Evolutionary conservation across 192 early-diverging fungal genomes (phyloP).

Genomic region (Backusella australiensis): DNA sequence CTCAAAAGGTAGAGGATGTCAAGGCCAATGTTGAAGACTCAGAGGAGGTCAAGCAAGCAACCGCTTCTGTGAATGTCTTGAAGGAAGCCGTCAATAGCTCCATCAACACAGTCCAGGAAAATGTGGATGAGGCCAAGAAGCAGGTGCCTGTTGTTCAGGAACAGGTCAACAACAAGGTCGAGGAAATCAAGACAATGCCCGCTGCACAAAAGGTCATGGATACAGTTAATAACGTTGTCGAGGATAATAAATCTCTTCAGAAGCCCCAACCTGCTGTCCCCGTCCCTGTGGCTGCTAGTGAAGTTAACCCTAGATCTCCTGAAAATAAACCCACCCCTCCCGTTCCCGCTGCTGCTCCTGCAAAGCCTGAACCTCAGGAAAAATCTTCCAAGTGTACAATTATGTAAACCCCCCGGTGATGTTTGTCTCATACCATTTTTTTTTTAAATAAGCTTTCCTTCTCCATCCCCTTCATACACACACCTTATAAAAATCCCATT

Average conservation of each 20-base stretch:
- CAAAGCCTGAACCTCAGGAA: not conserved
- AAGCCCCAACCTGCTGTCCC: constrained; percentile 1
- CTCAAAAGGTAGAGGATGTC: not conserved
- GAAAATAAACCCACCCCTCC: not conserved
- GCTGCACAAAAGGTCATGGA: not conserved
- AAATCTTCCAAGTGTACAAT: constrained; percentile 4
- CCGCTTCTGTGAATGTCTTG: not conserved
- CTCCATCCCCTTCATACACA: not conserved
- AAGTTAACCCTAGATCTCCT: constrained; percentile 6
- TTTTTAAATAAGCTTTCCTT: not conserved
- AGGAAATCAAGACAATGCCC: not conserved
- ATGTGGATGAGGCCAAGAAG: not conserved
- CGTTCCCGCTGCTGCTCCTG: not conserved
- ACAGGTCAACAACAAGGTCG: not conserved
- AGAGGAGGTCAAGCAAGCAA: not conserved
- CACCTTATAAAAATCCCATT: not conserved
- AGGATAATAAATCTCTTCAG: not conserved
- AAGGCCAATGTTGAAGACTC: not conserved
- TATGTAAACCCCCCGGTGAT: not conserved
- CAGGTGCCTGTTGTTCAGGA: not conserved
- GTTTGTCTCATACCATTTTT: not conserved
- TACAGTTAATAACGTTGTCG: not conserved
- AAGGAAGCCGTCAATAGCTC: not conserved
- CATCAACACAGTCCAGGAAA: not conserved
- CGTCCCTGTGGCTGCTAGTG: constrained; percentile 6